Percentiles rank a stretch among this genome's conserved stretches.
Conservation (phyloP, 2,329 filamentous ascomycete genomes). For the Aspergillus puulaauensis region DNA sequence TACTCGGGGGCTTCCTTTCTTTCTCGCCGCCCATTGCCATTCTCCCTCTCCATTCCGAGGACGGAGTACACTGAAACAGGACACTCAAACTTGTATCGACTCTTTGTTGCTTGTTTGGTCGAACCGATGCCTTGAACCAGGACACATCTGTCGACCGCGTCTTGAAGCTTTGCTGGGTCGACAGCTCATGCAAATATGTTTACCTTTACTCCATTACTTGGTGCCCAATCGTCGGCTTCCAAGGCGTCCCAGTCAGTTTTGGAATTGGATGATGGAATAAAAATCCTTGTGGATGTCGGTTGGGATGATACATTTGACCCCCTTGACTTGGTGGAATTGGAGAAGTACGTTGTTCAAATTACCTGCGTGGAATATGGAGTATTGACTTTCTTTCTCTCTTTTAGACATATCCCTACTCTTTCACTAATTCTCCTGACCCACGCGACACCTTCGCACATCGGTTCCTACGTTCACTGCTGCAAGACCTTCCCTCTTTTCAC, state of each 20-base stretch:
- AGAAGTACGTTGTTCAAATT: constrained; percentile 64
- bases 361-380: not conserved
- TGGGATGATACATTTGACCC: constrained; percentile 93
- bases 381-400: not conserved
- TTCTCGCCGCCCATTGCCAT: not conserved
- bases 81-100: not conserved
- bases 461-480: constrained; percentile 94
- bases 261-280: constrained; percentile 94
- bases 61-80: not conserved
- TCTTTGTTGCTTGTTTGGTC: not conserved
- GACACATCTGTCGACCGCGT: constrained; percentile 3
- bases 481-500: constrained; percentile 91
- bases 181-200: constrained; percentile 65
- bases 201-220: constrained; percentile 88
- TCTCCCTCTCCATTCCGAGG: not conserved
- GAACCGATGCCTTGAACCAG: constrained; percentile 15
- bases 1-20: too few relatives aligned
- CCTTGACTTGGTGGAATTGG: constrained; percentile 78
- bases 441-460: constrained; percentile 85
- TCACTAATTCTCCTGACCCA: constrained; percentile 94
- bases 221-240: constrained; percentile 77
- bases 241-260: constrained; percentile 90
- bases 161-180: constrained; percentile 13
- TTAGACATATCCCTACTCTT: constrained; percentile 82
- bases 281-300: constrained; percentile 89